Conservation (phyloP, 164 flowering plant genomes). For the Piper betle region DNA sequence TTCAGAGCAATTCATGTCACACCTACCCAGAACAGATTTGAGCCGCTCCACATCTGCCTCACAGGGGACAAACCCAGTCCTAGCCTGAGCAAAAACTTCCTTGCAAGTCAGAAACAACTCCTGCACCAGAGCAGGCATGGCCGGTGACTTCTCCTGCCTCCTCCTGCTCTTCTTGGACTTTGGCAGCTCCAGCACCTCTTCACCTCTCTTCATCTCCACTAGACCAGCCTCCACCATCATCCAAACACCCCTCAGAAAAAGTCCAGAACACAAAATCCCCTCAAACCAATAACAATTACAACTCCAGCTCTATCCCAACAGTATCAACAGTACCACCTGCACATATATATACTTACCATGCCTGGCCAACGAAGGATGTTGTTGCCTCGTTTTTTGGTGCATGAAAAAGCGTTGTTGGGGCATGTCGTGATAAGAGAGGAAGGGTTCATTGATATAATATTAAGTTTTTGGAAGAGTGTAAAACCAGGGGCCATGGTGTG, state of each 20-base stretch:
- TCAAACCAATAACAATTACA: neutral
- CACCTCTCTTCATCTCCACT: slow-evolving; percentile 4
- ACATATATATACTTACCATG: neutral
- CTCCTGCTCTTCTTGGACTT: slow-evolving; percentile 29
- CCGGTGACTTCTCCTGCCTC: slow-evolving; percentile 14
- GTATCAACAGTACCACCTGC: neutral
- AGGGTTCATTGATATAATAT: neutral
- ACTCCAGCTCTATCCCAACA: neutral
- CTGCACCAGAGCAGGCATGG: slow-evolving; percentile 26
- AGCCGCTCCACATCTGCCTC: slow-evolving; percentile 28
- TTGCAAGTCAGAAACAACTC: slow-evolving; percentile 41
- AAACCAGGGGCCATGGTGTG: slow-evolving; percentile 2
- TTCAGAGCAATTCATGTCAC: neutral
- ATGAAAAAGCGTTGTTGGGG: neutral
- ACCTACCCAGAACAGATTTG: slow-evolving; percentile 30
- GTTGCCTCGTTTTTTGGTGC: neutral
- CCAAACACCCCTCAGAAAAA: neutral
- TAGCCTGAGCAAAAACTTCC: slow-evolving; percentile 38
- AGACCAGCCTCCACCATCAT: slow-evolving; percentile 16
- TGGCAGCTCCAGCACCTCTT: slow-evolving; percentile 2
- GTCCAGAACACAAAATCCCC: neutral
- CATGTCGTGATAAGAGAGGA: neutral
- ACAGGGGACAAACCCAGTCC: slow-evolving; percentile 37
- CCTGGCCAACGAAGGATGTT: too few relatives aligned
- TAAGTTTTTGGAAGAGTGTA: neutral